Evolutionary conservation across 169 alveolate genomes (phyloP), one percentile per base, ranked within the genome.

Genomic region (Plasmodium vinckei): DNA sequence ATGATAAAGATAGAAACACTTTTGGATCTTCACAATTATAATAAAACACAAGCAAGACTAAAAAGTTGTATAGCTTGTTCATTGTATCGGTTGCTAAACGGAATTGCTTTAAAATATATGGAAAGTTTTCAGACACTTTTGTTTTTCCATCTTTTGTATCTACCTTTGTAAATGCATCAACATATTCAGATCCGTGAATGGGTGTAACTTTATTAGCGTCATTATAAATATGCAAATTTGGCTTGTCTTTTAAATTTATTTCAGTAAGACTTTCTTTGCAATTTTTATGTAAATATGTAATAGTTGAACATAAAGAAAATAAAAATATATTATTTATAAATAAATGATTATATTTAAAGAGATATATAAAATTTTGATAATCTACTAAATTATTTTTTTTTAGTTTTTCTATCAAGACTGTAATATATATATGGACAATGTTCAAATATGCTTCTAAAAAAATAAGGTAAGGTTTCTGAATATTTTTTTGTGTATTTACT

Each of bases 281-380:
- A 21, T n/a, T 49, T 15, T 23, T 10, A 57, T 25, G 57, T 19
- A 65, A 54, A 33, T 25, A 7, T 2, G 33, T 9, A 12, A 23
- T 64, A 13, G 42, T 70, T 21, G 69, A 77, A 9, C 42, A 77
- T 9, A 77, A 0, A 25, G 89, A 77, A 27, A 77, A 77, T n/a
- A 77, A 51, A 77, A 77, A 77, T 13, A 64, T 42, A 51, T 77
- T 77, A 21, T 77, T 77, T 25, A 77, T 44, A 44, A 63, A 77
- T 19, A 77, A 0, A 21, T 77, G 33, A 59, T 64, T 77, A 65
- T 12, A 77, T 59, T 77, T 77, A 15, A 77, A 44, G 0, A 77
- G 61, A 47, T 77, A 77, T 13, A 77, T 25, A 51, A 77, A 77
- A 44, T 64, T 77, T 17, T 25, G n/a, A 57, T 65, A 65, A 65